A percentile compares a stretch with the other conserved stretches of the same genome.
Evolutionary conservation across 2,329 filamentous ascomycete species (phyloP).

Genomic region (Colletotrichum somersetense): DNA sequence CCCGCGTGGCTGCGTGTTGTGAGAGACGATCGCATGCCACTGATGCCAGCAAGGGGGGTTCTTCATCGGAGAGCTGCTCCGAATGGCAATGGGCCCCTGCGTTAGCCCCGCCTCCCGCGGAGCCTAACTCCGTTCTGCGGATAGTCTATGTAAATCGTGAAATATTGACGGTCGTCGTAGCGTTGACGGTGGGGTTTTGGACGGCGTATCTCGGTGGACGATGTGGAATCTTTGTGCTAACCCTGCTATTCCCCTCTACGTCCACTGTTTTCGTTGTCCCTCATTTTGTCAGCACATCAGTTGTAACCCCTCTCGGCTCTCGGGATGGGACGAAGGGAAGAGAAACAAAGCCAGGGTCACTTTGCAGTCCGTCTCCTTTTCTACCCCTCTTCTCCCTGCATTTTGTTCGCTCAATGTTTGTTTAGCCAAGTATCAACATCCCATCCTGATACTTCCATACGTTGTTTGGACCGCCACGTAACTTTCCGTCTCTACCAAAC

Average conservation of each 20-base stretch:
- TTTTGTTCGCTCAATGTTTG: constrained; percentile 10
- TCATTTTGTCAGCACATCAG: constrained; percentile 12
- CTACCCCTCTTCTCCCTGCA: constrained; percentile 1
- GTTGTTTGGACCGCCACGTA: constrained; percentile 10
- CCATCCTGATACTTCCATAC: constrained; percentile 18
- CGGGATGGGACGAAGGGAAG: not conserved
- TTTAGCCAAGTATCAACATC: not conserved
- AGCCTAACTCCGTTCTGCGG: constrained; percentile 29
- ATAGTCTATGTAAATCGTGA: constrained; percentile 27
- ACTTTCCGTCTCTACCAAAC: constrained; percentile 18
- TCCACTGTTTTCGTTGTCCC: constrained; percentile 30
- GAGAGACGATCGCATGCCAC: not conserved
- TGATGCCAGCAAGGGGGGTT: not conserved
- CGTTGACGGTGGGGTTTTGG: constrained; percentile 27
- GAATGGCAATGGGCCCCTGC: constrained; percentile 14
- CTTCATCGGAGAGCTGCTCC: constrained; percentile 30
- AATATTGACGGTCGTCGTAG: constrained; percentile 19
- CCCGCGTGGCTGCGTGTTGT: too few relatives aligned
- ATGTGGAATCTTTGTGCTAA: constrained; percentile 29
- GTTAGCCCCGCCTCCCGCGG: constrained; percentile 23
- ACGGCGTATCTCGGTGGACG: constrained; percentile 20
- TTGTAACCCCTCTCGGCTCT: not conserved
- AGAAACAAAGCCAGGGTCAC: constrained; percentile 9
- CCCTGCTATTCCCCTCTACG: constrained; percentile 25
- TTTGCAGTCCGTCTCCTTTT: constrained; percentile 8